Evolutionary conservation across 805 yeast species (phyloP), one percentile per base, ranked within the genome.

Genomic region (Ogataea degrootiae): DNA sequence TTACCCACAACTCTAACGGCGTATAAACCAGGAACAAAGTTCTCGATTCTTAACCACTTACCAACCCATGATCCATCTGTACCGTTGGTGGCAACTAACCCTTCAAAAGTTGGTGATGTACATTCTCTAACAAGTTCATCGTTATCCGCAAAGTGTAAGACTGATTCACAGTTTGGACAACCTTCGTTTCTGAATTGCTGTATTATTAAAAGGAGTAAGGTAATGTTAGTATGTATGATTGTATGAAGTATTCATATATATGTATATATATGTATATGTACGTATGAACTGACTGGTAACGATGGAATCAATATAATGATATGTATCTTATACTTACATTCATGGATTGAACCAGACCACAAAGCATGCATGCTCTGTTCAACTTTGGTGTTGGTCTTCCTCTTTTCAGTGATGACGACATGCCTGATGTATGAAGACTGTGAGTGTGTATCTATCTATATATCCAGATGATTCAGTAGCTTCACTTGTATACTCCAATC

Each of bases 101-200:
- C 99, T 71, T 92, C 99, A 63, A 90, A 92, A 0, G 96, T 82
- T 37, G 98, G 98, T 17, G 97, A 89, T 6, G 98, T 94, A 66
- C 96, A 89, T 61, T 90, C 96, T 62, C 83, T 85, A 43, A 87
- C 86, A 35, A 88, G 79, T 17, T 85, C 82, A 44, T 90, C 96
- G 59, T 94, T 97, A 50, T 83, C 83, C 21, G 62, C 62, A 59
- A 77, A 81, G 55, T 86, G 90, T 59, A 92, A 75, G 29, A 92
- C 80, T 45, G 91, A 82, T 60, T 89, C 98, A 70, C 99, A 92
- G 73, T 92, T 92, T 14, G 99, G 98, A 68, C 99, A 92, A 6
- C 98, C 98, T 17, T 80, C 80, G 48, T 82, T 83, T 43, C 86
- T 80, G 65, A 94, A 94, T 59, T 76, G 77, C 76, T 70, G 37